Conservation (phyloP, 208 protist species). For the Trichomonas vaginalis region DNA sequence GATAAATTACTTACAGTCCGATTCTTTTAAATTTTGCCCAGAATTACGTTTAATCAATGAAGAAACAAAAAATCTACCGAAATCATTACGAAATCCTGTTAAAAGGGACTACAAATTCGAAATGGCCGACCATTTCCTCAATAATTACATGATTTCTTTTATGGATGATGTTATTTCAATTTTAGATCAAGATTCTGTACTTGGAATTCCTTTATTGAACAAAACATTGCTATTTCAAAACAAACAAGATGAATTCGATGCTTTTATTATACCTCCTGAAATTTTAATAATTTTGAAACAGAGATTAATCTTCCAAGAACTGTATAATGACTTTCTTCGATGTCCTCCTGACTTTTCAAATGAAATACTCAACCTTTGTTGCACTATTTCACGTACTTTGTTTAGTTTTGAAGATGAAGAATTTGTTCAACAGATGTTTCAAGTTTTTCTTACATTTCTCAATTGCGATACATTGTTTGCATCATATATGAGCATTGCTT, state of each 20-base stretch:
- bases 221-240: neutral
- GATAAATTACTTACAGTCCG: neutral
- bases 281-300: neutral
- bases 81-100: neutral
- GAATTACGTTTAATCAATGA: neutral
- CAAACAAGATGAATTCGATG: neutral
- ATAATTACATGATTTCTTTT: neutral
- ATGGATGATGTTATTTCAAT: neutral
- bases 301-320: neutral
- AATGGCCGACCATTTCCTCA: neutral
- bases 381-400: neutral
- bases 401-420: neutral
- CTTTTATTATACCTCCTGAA: neutral
- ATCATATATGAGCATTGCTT: neutral
- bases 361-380: neutral
- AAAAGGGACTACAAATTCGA: neutral
- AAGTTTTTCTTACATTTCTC: neutral
- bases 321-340: neutral
- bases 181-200: neutral
- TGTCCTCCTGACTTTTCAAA: neutral
- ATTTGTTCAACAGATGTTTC: neutral
- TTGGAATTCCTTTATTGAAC: neutral
- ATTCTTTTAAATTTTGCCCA: neutral
- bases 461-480: neutral
- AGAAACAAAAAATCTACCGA: neutral